Percentiles rank a stretch among this genome's conserved stretches.
These are phyloP conservation scores for Zymoseptoria tritici DNA, from an alignment of 2,329 filamentous ascomycete genomes.

Conservation along the genomic window DNA sequence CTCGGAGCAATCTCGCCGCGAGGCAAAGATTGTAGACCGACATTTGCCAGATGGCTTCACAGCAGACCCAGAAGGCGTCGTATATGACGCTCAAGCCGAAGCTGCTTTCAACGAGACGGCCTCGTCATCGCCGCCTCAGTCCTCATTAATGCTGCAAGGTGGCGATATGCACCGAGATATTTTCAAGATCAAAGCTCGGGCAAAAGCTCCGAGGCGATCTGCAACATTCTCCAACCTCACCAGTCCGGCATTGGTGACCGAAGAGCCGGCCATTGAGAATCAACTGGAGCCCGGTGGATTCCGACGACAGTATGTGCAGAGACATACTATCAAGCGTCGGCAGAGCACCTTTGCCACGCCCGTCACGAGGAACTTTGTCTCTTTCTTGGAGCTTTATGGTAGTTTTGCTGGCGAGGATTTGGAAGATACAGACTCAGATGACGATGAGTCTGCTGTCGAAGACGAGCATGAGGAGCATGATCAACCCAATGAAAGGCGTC, in stretches of 20 bases:
- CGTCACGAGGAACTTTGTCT: slow-evolving; percentile 63
- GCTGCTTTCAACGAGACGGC: slow-evolving; percentile 1
- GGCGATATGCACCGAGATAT: slow-evolving; percentile 73
- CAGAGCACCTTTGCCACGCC: slow-evolving; percentile 41
- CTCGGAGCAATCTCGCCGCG: slow-evolving; percentile 17
- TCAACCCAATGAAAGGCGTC: slow-evolving; percentile 52
- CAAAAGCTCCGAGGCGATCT: slow-evolving; percentile 45
- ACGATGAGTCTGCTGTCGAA: slow-evolving; percentile 51
- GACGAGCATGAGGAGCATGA: slow-evolving; percentile 53
- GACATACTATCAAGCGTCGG: slow-evolving; percentile 36
- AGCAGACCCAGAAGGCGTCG: slow-evolving; percentile 24
- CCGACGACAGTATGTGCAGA: slow-evolving; percentile 45
- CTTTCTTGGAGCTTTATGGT: slow-evolving; percentile 69
- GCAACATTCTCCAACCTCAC: slow-evolving; percentile 56
- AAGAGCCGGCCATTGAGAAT: slow-evolving; percentile 36
- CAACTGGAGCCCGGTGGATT: slow-evolving; percentile 47
- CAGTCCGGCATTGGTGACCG: slow-evolving; percentile 8
- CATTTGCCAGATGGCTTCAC: slow-evolving; percentile 31
- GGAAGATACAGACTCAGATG: slow-evolving; percentile 43
- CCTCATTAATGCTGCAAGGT: slow-evolving; percentile 64
- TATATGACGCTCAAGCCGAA: slow-evolving; percentile 11
- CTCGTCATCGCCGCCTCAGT: slow-evolving; percentile 37
- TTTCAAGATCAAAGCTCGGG: slow-evolving; percentile 62
- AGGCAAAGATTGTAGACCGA: slow-evolving; percentile 28
- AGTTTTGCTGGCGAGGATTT: slow-evolving; percentile 69